These are phyloP conservation scores for Pichia sp. DNA, from an alignment of 1,139 yeast species.

Conservation along the genomic window DNA sequence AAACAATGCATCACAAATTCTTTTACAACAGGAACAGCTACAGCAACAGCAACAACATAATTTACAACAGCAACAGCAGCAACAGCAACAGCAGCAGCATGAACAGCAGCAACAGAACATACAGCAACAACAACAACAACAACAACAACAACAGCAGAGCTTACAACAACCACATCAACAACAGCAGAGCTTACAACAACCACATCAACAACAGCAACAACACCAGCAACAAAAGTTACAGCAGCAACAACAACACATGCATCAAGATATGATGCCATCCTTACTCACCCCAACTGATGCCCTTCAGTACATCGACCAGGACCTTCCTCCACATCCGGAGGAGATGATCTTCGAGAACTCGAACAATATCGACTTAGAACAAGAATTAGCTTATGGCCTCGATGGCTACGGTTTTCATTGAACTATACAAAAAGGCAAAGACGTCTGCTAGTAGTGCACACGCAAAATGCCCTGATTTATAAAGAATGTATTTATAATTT, in stretches of 20 bases:
- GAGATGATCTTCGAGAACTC: constrained; percentile 33
- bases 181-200: constrained; percentile 12
- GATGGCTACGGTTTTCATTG: constrained; percentile 38
- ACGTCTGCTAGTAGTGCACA: background rate
- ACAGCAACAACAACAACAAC: constrained; percentile 11
- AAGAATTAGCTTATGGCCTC: constrained; percentile 55
- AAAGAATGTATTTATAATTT: background rate
- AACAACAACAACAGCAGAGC: constrained; percentile 25
- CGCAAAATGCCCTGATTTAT: background rate
- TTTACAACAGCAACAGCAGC: constrained; percentile 2
- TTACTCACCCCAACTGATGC: constrained; percentile 30
- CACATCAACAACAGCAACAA: constrained; percentile 21
- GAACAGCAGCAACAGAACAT: constrained; percentile 1
- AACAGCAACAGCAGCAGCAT: constrained; percentile 2
- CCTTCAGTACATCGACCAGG: constrained; percentile 32
- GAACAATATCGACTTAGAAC: constrained; percentile 43
- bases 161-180: constrained; percentile 22
- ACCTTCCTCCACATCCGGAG: constrained; percentile 42
- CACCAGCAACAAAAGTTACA: constrained; percentile 19
- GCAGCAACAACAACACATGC: constrained; percentile 24
- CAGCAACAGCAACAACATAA: constrained; percentile 10
- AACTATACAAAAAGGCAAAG: background rate
- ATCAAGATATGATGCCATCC: constrained; percentile 19
- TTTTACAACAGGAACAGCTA: constrained; percentile 6
- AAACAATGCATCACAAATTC: constrained; percentile 6